phyloP scores from a whole-genome alignment of 768 basidiomycete genomes.

The Phaeolepiota aurea region DNA sequence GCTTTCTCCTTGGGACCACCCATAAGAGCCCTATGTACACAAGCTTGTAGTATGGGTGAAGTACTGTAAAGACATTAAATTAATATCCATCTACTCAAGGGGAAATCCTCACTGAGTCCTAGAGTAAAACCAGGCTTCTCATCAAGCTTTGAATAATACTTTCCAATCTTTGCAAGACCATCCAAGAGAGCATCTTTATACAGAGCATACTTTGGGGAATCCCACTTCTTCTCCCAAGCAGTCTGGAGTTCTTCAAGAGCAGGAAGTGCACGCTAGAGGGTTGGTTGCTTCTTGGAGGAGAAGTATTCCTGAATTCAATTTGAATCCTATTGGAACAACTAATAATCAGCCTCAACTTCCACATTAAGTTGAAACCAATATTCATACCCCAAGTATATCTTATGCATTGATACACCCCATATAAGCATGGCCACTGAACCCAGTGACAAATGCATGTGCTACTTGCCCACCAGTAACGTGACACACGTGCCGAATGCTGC shows the following conservation, averaged over 20 bases:
- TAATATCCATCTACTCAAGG: not conserved
- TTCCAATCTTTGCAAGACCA: slow-evolving; percentile 15
- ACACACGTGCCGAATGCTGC: no score
- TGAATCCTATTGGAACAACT: slow-evolving; percentile 1
- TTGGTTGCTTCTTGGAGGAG: slow-evolving; percentile 14
- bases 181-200: slow-evolving; percentile 12
- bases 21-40: not conserved
- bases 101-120: slow-evolving; percentile 12
- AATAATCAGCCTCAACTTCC: slow-evolving; percentile 18
- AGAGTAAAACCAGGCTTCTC: slow-evolving; percentile 13
- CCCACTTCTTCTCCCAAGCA: slow-evolving; percentile 16
- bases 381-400: slow-evolving; percentile 6
- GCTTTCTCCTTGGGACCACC: slow-evolving; percentile 10
- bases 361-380: not conserved
- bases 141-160: slow-evolving; percentile 14
- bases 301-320: slow-evolving; percentile 15
- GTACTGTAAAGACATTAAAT: slow-evolving; percentile 3
- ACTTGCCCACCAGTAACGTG: no score
- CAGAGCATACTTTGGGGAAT: slow-evolving; percentile 3
- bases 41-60: slow-evolving; percentile 23
- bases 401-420: slow-evolving; percentile 2
- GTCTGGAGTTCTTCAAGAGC: slow-evolving; percentile 17
- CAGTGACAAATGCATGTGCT: no score
- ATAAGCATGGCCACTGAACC: no score
- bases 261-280: slow-evolving; percentile 17